These are phyloP conservation scores for Xerocomellus amylosporus DNA, from an alignment of 768 basidiomycete genomes.

Conservation along the genomic window DNA sequence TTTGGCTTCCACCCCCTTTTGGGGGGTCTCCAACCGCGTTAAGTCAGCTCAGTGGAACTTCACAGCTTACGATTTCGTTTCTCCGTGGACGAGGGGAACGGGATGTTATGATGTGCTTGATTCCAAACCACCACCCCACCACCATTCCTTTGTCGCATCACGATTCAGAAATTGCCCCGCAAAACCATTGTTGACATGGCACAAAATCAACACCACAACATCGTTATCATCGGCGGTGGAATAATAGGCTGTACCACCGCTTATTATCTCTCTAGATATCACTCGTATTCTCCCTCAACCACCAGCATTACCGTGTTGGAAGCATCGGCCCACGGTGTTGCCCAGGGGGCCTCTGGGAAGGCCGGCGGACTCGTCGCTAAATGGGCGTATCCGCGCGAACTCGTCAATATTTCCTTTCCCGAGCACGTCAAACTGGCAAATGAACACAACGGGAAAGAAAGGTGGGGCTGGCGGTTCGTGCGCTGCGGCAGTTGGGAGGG, in stretches of 20 bases:
- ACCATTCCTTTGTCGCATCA: not conserved
- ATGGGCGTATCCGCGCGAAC: slow-evolving; percentile 76
- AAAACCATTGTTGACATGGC: slow-evolving; percentile 10
- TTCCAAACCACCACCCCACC: not conserved
- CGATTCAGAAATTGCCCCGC: not conserved
- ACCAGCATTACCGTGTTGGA: slow-evolving; percentile 64
- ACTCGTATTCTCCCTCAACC: slow-evolving; percentile 39
- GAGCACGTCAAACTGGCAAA: slow-evolving; percentile 74
- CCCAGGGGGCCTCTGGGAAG: slow-evolving; percentile 81
- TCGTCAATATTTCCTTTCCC: slow-evolving; percentile 60
- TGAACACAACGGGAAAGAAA: slow-evolving; percentile 60
- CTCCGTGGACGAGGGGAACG: not conserved
- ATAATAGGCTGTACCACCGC: slow-evolving; percentile 85
- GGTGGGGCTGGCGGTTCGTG: slow-evolving; percentile 85
- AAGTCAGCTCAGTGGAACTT: no score
- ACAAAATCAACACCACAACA: slow-evolving; percentile 31
- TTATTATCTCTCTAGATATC: slow-evolving; percentile 70
- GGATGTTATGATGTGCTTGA: not conserved
- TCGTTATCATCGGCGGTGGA: slow-evolving; percentile 82
- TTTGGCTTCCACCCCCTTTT: not conserved
- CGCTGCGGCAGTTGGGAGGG: slow-evolving; percentile 74
- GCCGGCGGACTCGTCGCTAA: slow-evolving; percentile 82
- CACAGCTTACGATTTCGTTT: not conserved
- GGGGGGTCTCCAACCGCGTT: slow-evolving; percentile 2
- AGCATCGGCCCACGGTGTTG: slow-evolving; percentile 62